Evolutionary conservation across 129 eudicot genomes (phyloP).

Genomic region (Gnaphalium uliginosum): DNA sequence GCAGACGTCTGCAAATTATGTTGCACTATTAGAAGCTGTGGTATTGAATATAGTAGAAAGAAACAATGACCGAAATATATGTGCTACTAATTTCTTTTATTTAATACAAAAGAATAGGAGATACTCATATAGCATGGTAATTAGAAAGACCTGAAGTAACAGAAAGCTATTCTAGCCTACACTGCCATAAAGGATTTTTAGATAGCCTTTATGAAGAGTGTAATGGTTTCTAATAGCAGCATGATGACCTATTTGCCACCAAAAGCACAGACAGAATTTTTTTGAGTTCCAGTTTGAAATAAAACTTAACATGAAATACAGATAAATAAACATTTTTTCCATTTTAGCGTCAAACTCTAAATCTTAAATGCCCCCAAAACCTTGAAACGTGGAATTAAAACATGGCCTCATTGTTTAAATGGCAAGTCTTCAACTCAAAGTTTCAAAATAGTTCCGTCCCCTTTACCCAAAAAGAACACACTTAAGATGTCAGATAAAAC

Average conservation of each 20-base stretch:
- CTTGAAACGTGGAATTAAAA: background rate
- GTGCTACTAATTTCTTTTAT: conserved; percentile 4
- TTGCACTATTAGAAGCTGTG: conserved; percentile 16
- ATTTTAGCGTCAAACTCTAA: background rate
- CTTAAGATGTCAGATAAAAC: conserved; percentile 12
- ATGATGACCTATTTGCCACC: conserved; percentile 4
- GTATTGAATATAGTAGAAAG: background rate
- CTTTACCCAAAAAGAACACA: background rate
- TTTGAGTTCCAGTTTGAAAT: background rate
- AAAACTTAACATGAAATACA: background rate
- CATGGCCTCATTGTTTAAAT: background rate
- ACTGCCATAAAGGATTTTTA: background rate
- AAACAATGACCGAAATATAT: background rate
- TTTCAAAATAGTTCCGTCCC: background rate
- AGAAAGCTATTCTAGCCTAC: background rate
- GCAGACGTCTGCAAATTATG: conserved; percentile 76
- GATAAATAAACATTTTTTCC: conserved; percentile 8
- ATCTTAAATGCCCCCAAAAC: conserved; percentile 19
- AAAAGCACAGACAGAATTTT: background rate
- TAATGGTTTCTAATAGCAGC: background rate
- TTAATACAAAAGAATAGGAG: background rate
- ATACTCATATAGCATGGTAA: too few species aligned
- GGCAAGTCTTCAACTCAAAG: conserved; percentile 4
- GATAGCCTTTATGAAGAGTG: conserved; percentile 2
- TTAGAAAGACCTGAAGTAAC: background rate